Conservation (phyloP, 331 rosid species). For the Ulmus americana region DNA sequence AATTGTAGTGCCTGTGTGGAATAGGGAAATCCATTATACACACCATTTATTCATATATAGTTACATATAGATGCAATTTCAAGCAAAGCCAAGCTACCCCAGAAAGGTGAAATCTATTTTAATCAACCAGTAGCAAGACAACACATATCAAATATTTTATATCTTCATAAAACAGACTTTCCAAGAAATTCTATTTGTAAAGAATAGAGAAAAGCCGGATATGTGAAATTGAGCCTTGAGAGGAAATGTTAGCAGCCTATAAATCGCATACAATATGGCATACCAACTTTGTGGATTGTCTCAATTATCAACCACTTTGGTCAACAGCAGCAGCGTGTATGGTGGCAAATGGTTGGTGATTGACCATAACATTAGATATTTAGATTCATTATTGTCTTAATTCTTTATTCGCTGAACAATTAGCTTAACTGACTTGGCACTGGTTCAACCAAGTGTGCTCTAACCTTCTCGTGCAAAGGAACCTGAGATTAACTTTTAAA, state of each 20-base stretch:
- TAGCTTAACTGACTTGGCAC: not conserved
- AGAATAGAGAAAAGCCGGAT: too few relatives aligned
- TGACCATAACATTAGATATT: too few relatives aligned
- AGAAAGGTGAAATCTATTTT: not conserved
- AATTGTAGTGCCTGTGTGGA: conserved; percentile 56
- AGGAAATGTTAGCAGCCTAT: too few relatives aligned
- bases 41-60: not conserved
- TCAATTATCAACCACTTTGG: too few relatives aligned
- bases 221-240: not conserved
- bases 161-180: not conserved
- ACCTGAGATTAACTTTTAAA: not conserved
- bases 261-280: too few relatives aligned
- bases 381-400: too few relatives aligned
- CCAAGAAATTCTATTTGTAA: too few relatives aligned
- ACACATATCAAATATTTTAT: not conserved
- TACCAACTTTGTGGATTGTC: too few relatives aligned
- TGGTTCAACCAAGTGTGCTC: not conserved
- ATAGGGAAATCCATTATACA: conserved; percentile 3
- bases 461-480: not conserved
- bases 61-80: not conserved
- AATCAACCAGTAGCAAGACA: not conserved
- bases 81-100: conserved; percentile 1
- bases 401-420: not conserved
- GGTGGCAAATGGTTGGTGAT: too few relatives aligned
- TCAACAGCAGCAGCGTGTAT: too few relatives aligned